A percentile compares a stretch with the other conserved stretches of the same genome.
These are phyloP conservation scores for Trichoderma citrinoviride DNA, from an alignment of 2,329 filamentous ascomycete genomes.

Conservation along the genomic window DNA sequence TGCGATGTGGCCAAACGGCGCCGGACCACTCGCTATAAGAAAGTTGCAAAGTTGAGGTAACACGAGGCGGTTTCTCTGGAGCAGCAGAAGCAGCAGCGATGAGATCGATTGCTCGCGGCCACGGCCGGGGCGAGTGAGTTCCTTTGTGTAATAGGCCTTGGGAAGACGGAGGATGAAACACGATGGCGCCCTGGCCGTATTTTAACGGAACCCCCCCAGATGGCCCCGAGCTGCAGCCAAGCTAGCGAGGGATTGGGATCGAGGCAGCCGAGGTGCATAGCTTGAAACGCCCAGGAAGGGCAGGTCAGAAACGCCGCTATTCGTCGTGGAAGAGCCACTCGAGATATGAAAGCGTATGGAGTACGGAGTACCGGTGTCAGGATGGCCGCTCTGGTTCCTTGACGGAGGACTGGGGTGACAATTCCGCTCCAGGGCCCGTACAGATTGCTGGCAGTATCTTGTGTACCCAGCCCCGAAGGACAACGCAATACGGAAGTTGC, in stretches of 20 bases:
- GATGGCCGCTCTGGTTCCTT: constrained; percentile 12
- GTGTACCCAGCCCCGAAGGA: background rate
- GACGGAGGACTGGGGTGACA: background rate
- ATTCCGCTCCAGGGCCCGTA: background rate
- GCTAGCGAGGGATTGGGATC: constrained; percentile 16
- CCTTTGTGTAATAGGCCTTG: constrained; percentile 24
- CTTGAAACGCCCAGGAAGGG: constrained; percentile 19
- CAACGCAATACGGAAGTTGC: background rate
- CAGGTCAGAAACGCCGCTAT: constrained; percentile 18
- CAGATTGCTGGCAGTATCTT: background rate
- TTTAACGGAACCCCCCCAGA: constrained; percentile 14
- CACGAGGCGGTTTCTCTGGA: constrained; percentile 5
- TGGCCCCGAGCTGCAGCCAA: constrained; percentile 18
- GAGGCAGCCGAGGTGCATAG: constrained; percentile 15
- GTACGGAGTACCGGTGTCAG: constrained; percentile 9
- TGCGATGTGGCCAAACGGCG: constrained; percentile 12
- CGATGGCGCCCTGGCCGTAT: constrained; percentile 22
- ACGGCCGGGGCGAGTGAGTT: constrained; percentile 12
- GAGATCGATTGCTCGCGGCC: constrained; percentile 18
- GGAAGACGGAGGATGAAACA: constrained; percentile 26
- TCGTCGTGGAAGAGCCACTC: background rate
- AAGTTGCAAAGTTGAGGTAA: constrained; percentile 10
- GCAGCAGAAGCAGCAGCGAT: background rate
- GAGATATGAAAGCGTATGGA: constrained; percentile 10
- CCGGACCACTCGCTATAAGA: constrained; percentile 14